Percentiles rank a stretch among this genome's conserved stretches.
phyloP scores from a whole-genome alignment of 2,329 filamentous ascomycete genomes.

The Exophiala xenobiotica region DNA sequence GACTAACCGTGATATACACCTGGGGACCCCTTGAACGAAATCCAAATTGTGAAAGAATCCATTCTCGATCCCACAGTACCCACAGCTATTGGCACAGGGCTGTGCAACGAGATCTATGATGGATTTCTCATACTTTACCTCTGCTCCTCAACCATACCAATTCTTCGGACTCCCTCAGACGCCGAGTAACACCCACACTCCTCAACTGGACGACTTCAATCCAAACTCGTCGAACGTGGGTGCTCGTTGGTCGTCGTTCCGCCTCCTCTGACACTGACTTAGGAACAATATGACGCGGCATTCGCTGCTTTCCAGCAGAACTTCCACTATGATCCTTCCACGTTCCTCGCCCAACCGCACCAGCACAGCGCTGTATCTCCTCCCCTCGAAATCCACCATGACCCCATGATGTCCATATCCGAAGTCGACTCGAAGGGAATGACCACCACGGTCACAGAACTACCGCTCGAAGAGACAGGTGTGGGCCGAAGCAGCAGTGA shows the following conservation, averaged over 20 bases:
- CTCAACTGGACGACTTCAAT: slow-evolving; percentile 47
- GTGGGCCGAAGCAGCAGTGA: slow-evolving; percentile 48
- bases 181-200: slow-evolving; percentile 37
- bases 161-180: slow-evolving; percentile 49
- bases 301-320: slow-evolving; percentile 41
- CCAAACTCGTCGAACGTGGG: slow-evolving; percentile 43
- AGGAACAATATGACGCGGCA: slow-evolving; percentile 38
- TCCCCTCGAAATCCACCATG: slow-evolving; percentile 38
- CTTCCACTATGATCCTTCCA: slow-evolving; percentile 38
- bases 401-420: slow-evolving; percentile 33
- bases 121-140: slow-evolving; percentile 58
- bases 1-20: no score
- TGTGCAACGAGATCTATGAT: no score
- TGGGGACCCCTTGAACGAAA: no score
- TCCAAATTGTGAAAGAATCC: no score
- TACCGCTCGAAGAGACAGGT: slow-evolving; percentile 33
- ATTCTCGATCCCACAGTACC: no score
- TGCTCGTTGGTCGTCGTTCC: slow-evolving; percentile 29
- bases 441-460: slow-evolving; percentile 30
- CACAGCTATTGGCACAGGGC: no score
- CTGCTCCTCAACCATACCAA: slow-evolving; percentile 44
- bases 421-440: slow-evolving; percentile 35
- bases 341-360: slow-evolving; percentile 34
- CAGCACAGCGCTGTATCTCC: slow-evolving; percentile 22
- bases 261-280: slow-evolving; percentile 22